Evolutionary conservation across 352 stramenopile species (phyloP).

Genomic region (Globisporangium orthogonon): DNA sequence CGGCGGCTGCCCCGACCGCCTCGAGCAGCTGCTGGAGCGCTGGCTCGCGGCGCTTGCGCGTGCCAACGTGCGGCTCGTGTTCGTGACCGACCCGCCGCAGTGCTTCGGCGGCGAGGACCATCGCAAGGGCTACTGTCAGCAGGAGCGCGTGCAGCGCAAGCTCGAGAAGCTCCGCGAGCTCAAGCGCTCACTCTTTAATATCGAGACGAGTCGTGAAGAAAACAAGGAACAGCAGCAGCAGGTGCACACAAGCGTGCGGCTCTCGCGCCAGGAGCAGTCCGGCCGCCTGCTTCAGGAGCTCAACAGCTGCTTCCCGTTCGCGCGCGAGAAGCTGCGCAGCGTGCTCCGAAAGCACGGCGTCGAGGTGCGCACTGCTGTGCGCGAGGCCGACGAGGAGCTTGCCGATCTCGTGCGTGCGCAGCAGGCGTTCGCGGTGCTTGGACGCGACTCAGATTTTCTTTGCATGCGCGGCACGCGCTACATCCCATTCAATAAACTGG

Average conservation of each 20-base stretch:
- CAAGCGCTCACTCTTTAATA: constrained; percentile 19
- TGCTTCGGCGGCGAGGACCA: constrained; percentile 67
- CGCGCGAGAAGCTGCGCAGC: constrained; percentile 56
- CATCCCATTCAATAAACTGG: constrained; percentile 61
- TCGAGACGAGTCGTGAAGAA: not conserved
- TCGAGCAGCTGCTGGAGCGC: constrained; percentile 34
- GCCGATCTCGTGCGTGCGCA: constrained; percentile 49
- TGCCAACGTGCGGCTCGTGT: constrained; percentile 46
- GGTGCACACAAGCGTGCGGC: constrained; percentile 1
- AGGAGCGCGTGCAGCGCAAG: constrained; percentile 55
- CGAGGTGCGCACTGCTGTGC: constrained; percentile 38
- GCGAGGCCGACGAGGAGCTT: constrained; percentile 77
- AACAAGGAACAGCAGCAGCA: not conserved
- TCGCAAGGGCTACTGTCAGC: constrained; percentile 49
- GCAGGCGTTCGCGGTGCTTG: constrained; percentile 57
- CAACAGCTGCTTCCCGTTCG: constrained; percentile 74
- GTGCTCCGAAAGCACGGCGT: constrained; percentile 48
- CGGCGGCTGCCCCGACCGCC: constrained; percentile 36
- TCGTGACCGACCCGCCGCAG: constrained; percentile 69
- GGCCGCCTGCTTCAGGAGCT: constrained; percentile 40
- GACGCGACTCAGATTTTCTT: constrained; percentile 87
- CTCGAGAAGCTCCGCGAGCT: constrained; percentile 37
- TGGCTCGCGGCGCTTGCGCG: constrained; percentile 41
- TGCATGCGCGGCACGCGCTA: constrained; percentile 79
- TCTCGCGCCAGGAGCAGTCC: constrained; percentile 7